phyloP scores from a whole-genome alignment of 352 stramenopile genomes.

The Pythium volutum region DNA sequence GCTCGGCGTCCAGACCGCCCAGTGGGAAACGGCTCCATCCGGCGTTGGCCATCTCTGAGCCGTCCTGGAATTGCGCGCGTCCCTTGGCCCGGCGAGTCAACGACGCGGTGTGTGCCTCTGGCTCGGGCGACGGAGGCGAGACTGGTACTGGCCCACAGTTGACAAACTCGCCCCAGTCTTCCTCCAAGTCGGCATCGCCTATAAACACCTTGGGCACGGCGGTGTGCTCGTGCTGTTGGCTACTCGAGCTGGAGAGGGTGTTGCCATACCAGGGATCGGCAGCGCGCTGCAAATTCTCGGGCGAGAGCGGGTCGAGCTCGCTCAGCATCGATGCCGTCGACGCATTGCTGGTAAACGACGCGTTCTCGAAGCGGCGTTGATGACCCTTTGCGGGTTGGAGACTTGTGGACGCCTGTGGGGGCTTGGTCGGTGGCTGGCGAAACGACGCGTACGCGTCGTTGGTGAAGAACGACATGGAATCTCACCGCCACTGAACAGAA shows the following conservation, averaged over 20 bases:
- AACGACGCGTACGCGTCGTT: constrained; percentile 38
- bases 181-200: constrained; percentile 23
- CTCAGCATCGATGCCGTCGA: constrained; percentile 34
- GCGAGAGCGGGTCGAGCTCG: constrained; percentile 52
- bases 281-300: constrained; percentile 41
- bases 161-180: constrained; percentile 67
- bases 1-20: not conserved
- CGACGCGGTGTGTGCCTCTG: not conserved
- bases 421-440: constrained; percentile 20
- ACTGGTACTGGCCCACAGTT: constrained; percentile 21
- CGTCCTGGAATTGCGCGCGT: not conserved
- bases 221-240: constrained; percentile 16
- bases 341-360: constrained; percentile 30
- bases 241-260: constrained; percentile 6
- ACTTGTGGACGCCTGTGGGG: not conserved
- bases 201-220: constrained; percentile 37
- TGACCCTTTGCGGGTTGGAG: not conserved
- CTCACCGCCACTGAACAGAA: no score
- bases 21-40: constrained; percentile 17
- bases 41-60: constrained; percentile 5
- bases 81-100: constrained; percentile 3
- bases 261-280: constrained; percentile 56
- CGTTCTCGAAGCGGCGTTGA: constrained; percentile 21
- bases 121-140: not conserved
- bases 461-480: constrained; percentile 42